Evolutionary conservation across 345 rosid genomes (phyloP).

Genomic region (Syzygium aqueum): DNA sequence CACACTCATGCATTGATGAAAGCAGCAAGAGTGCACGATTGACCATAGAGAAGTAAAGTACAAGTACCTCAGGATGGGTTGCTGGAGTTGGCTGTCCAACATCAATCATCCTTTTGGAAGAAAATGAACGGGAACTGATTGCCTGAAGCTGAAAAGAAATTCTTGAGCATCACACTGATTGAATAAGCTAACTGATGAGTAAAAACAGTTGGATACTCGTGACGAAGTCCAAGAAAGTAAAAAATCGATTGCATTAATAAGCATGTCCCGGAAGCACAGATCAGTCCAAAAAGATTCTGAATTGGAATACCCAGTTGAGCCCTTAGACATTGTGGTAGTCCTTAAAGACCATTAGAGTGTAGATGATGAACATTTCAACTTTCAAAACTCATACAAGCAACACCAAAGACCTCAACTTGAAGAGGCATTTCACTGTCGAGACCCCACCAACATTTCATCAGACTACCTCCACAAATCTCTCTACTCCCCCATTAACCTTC

Average conservation of each 20-base stretch:
- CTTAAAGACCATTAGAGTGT: not conserved
- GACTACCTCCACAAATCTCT: not conserved
- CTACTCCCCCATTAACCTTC: not conserved
- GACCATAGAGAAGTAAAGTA: not conserved
- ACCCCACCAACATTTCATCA: not conserved
- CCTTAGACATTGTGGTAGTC: not conserved
- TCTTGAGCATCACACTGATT: not conserved
- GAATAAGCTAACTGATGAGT: not conserved
- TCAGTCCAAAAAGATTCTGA: not conserved
- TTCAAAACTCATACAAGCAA: not conserved
- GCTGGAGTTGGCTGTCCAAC: constrained; percentile 83
- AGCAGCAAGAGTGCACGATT: not conserved
- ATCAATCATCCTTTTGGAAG: constrained; percentile 39
- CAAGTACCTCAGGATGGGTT: constrained; percentile 79
- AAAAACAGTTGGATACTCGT: not conserved
- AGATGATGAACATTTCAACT: not conserved
- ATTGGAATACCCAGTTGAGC: not conserved
- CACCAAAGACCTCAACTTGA: not conserved
- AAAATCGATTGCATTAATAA: not conserved
- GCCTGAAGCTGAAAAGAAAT: constrained; percentile 21
- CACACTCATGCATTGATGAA: not conserved
- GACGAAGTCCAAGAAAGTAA: not conserved
- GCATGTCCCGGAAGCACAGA: not conserved
- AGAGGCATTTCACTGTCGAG: not conserved
- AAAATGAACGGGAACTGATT: constrained; percentile 27